A percentile compares a stretch with the other conserved stretches of the same genome.
Conservation (phyloP, 2,329 filamentous ascomycete species). For the Ceratocystis alfenasii region DNA sequence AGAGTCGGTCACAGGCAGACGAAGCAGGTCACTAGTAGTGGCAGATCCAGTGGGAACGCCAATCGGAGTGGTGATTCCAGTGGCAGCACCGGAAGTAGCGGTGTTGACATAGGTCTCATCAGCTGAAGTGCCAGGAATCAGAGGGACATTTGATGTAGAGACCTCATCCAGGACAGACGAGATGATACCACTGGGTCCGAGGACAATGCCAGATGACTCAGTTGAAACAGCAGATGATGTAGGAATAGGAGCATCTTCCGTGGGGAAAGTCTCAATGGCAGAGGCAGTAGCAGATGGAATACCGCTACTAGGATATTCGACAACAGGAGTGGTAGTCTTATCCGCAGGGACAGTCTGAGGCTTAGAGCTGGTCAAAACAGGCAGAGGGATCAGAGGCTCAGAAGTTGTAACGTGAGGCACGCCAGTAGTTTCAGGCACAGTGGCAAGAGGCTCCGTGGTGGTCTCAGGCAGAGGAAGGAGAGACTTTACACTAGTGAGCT, state of each 20-base stretch:
- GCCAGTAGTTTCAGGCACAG: neutral
- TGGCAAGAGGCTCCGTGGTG: neutral
- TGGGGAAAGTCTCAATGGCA: conserved; percentile 22
- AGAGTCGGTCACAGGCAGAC: neutral
- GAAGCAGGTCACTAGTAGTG: neutral
- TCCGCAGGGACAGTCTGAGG: conserved; percentile 22
- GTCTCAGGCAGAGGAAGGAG: neutral
- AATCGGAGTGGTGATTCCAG: conserved; percentile 12
- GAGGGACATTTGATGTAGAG: neutral
- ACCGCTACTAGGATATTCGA: neutral
- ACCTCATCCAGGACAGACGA: conserved; percentile 22
- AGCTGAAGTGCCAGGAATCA: neutral
- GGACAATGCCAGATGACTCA: conserved; percentile 24
- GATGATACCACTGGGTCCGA: conserved; percentile 29
- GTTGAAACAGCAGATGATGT: conserved; percentile 17
- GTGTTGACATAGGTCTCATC: conserved; percentile 15
- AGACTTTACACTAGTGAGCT: neutral
- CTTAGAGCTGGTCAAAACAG: neutral
- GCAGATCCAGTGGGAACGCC: conserved; percentile 5
- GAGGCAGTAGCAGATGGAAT: conserved; percentile 9
- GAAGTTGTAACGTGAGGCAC: neutral
- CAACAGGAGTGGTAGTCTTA: conserved; percentile 7
- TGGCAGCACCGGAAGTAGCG: conserved; percentile 17
- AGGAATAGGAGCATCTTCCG: conserved; percentile 22
- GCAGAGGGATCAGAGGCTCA: neutral